Evolutionary conservation across 352 stramenopile species (phyloP), one percentile per base, ranked within the genome.

Genomic region (Pythium folliculosum): DNA sequence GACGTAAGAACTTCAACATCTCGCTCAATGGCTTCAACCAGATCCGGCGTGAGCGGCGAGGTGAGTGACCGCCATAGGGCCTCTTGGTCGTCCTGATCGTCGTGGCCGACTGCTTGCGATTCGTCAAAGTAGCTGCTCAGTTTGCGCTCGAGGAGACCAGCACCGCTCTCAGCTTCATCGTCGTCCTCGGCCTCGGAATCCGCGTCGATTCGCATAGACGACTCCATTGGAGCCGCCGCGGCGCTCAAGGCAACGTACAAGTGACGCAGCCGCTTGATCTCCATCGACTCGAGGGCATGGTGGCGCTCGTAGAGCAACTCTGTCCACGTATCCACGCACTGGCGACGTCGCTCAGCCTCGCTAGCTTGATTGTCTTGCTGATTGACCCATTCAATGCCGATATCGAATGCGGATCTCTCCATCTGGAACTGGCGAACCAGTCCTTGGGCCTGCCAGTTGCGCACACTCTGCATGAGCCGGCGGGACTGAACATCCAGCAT

Each of bases 81-180:
- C 1, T 76, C 52, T 57, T 89, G 77, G 23, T 75, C 61, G 17
- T 49, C 37, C 17, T 35, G 25, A 53, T 54, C 3, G 13, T 22
- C 21, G 14, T 57, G 19, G 17, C 40, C 32, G 1, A 50, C 47
- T 43, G 6, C 35, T 38, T 75, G 57, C 16, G 86, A 71, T 21
- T 88, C 72, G 9, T 91, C 80, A 71, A 94, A 93, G 65, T 94
- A 94, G 16, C 65, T 68, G 7, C 77, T 69, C 13, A 94, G 68
- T 30, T 81, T 84, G 5, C 70, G 52, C 54, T 92, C 81, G 1
- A 75, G 47, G 1, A 64, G 25, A 3, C 55, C 12, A 4, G n/a
- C 10, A 35, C 44, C 17, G 30, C 48, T 22, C 57, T 69, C 65
- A 14, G 50, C 37, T 9, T 77, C 43, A 12, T 79, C 67, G 1